Evolutionary conservation across 1,139 yeast genomes (phyloP).

Genomic region (Maudiozyma humilis): DNA sequence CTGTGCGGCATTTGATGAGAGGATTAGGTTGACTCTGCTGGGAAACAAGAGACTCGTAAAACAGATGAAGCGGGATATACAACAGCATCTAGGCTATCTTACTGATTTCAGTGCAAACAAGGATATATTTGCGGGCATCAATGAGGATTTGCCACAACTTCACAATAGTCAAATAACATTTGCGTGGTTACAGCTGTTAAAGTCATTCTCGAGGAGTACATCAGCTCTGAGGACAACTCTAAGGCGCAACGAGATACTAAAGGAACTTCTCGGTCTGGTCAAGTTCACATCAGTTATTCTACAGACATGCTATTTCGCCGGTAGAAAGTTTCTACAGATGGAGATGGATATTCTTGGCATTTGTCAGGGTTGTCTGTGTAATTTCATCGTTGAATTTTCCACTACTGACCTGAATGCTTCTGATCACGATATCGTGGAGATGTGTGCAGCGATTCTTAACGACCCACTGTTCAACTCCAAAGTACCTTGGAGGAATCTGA

Average conservation of each 20-base stretch:
- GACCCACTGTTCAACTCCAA: slow-evolving; percentile 29
- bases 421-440: slow-evolving; percentile 46
- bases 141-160: slow-evolving; percentile 18
- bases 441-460: slow-evolving; percentile 35
- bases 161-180: slow-evolving; percentile 21
- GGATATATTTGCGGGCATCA: slow-evolving; percentile 11
- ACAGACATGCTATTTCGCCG: slow-evolving; percentile 26
- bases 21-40: slow-evolving; percentile 20
- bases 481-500: slow-evolving; percentile 8
- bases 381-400: slow-evolving; percentile 72
- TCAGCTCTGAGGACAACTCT: slow-evolving; percentile 61
- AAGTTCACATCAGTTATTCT: slow-evolving; percentile 23
- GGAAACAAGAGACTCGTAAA: slow-evolving; percentile 18
- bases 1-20: slow-evolving; percentile 26
- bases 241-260: slow-evolving; percentile 48
- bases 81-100: slow-evolving; percentile 18
- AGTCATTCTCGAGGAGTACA: slow-evolving; percentile 71
- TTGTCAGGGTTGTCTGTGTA: slow-evolving; percentile 63
- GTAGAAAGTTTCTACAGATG: slow-evolving; percentile 22
- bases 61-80: slow-evolving; percentile 21
- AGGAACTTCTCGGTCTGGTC: slow-evolving; percentile 38
- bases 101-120: slow-evolving; percentile 18
- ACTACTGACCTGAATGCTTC: slow-evolving; percentile 55
- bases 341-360: slow-evolving; percentile 42
- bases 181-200: slow-evolving; percentile 37